Conservation (phyloP, 1,139 yeast species). For the Taphrina wiesneri region DNA sequence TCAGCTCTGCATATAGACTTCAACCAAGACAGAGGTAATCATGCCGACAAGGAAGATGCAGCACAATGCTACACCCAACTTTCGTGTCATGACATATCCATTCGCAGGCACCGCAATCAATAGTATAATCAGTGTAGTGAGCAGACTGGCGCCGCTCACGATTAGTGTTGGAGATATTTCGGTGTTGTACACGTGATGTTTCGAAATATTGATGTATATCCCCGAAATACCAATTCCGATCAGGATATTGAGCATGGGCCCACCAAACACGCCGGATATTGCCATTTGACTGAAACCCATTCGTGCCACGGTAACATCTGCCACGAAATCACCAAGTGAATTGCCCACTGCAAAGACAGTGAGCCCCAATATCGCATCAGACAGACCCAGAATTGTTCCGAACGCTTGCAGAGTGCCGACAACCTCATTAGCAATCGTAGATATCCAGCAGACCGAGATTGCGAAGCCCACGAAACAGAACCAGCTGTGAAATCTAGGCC, state of each 20-base stretch:
- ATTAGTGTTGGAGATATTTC: conserved; percentile 53
- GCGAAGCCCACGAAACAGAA: conserved; percentile 57
- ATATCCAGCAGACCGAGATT: conserved; percentile 69
- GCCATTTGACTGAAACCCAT: conserved; percentile 94
- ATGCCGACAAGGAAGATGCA: conserved; percentile 56
- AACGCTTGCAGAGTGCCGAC: conserved; percentile 66
- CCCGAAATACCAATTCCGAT: conserved; percentile 71
- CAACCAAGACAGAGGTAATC: conserved; percentile 38
- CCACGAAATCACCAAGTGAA: conserved; percentile 83
- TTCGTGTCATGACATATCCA: conserved; percentile 63
- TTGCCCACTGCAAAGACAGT: conserved; percentile 92
- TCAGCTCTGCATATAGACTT: conserved; percentile 8
- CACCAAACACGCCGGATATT: conserved; percentile 90
- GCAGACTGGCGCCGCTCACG: conserved; percentile 56
- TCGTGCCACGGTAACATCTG: conserved; percentile 77
- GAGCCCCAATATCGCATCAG: conserved; percentile 78
- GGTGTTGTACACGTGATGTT: conserved; percentile 45
- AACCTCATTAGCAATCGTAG: conserved; percentile 73
- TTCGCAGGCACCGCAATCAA: conserved; percentile 61
- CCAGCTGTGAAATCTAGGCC: conserved; percentile 36
- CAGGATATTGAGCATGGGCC: conserved; percentile 70
- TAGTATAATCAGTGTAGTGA: conserved; percentile 58
- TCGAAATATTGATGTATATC: conserved; percentile 43
- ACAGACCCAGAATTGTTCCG: conserved; percentile 61
- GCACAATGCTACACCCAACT: conserved; percentile 58